Evolutionary conservation across 805 yeast genomes (phyloP).

Genomic region (Candida lessepsii): DNA sequence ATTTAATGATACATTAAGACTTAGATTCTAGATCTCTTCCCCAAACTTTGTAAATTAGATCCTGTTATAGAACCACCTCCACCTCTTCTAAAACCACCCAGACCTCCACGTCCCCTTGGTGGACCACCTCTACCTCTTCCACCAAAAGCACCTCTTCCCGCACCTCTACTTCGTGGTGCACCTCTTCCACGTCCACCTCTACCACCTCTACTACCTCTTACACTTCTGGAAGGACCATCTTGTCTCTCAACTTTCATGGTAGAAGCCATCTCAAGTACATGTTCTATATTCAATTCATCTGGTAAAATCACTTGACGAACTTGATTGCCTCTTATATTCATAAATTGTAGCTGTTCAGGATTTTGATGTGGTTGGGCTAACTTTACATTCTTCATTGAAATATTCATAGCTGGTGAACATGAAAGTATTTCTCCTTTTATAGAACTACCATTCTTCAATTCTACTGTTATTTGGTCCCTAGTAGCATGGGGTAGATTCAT

Average conservation of each 20-base stretch:
- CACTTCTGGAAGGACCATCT: not conserved
- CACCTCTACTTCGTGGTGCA: conserved; percentile 3
- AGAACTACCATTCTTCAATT: conserved; percentile 85
- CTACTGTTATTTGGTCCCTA: conserved; percentile 85
- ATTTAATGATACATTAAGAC: conserved; percentile 2
- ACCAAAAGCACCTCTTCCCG: conserved; percentile 15
- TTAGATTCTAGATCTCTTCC: conserved; percentile 23
- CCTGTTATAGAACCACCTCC: conserved; percentile 9
- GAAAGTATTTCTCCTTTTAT: conserved; percentile 81
- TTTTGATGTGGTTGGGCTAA: conserved; percentile 72
- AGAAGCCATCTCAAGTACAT: conserved; percentile 52
- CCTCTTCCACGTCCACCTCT: conserved; percentile 20
- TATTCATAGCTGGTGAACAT: conserved; percentile 90
- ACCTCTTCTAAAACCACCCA: conserved; percentile 17
- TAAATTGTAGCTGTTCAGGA: conserved; percentile 68
- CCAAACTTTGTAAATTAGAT: conserved; percentile 8
- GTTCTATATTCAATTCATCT: conserved; percentile 76
- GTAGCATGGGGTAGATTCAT: conserved; percentile 67
- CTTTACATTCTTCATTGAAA: conserved; percentile 74
- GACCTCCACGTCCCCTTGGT: conserved; percentile 15
- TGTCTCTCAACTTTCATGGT: conserved; percentile 9
- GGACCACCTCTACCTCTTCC: conserved; percentile 12
- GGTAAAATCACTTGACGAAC: conserved; percentile 82
- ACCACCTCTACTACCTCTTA: conserved; percentile 19
- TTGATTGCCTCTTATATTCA: conserved; percentile 86